phyloP scores from a whole-genome alignment of 1,284 basidiomycete species.

The Boletus sp. region DNA sequence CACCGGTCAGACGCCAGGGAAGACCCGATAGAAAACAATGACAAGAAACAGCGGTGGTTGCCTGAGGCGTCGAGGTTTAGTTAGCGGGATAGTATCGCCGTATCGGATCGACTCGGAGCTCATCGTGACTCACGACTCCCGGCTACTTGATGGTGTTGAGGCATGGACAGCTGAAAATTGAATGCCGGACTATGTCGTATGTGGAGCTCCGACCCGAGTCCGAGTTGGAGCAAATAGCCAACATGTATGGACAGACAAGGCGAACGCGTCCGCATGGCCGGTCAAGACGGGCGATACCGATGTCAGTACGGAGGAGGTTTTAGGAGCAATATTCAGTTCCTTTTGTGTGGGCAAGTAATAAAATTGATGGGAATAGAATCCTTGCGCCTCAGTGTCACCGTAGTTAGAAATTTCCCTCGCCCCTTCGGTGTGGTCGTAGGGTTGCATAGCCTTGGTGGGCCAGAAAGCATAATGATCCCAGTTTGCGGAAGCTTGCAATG shows the following conservation, averaged over 20 bases:
- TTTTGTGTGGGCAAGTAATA: conserved; percentile 82
- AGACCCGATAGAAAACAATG: background rate
- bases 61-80: background rate
- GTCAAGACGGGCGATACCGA: conserved; percentile 37
- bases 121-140: background rate
- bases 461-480: background rate
- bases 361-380: background rate
- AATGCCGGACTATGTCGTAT: too few relatives aligned
- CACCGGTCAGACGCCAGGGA: background rate
- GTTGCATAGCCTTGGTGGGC: too few relatives aligned
- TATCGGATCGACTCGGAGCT: background rate
- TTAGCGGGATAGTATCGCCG: background rate
- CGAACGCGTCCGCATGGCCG: background rate
- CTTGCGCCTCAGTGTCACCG: background rate
- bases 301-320: conserved; percentile 62
- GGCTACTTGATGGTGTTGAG: background rate
- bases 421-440: background rate
- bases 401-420: background rate
- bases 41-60: too few relatives aligned
- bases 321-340: conserved; percentile 77
- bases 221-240: background rate
- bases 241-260: background rate
- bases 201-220: too few relatives aligned
- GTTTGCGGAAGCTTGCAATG: background rate
- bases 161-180: background rate